These are phyloP conservation scores for Chlorella ohadii DNA, from an alignment of 139 green algal species.

Conservation along the genomic window DNA sequence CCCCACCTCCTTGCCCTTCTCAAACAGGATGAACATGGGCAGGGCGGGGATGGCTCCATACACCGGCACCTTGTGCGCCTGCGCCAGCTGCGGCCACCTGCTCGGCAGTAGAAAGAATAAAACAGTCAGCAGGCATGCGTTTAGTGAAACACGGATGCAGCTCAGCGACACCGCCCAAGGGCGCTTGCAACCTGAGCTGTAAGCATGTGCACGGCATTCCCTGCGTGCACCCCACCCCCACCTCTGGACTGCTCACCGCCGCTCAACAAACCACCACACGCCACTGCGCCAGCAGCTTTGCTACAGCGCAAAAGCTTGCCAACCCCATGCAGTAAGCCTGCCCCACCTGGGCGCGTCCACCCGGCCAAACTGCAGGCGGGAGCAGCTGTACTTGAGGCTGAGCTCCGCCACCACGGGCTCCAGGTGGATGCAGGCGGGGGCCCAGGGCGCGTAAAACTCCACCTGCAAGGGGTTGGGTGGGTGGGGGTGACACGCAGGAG, in stretches of 20 bases:
- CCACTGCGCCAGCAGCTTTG: too few relatives aligned
- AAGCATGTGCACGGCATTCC: too few relatives aligned
- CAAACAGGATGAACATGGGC: conserved; percentile 70
- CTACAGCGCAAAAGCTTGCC: too few relatives aligned
- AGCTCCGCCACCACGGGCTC: conserved; percentile 61
- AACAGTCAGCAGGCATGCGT: background rate
- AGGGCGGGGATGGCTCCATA: conserved; percentile 46
- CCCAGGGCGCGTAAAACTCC: conserved; percentile 58
- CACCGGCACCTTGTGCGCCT: conserved; percentile 30
- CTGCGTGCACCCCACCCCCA: too few relatives aligned
- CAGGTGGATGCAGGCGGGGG: conserved; percentile 53
- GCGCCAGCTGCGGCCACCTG: conserved; percentile 52
- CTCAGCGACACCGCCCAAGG: too few relatives aligned
- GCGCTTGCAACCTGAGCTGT: too few relatives aligned
- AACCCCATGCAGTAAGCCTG: background rate
- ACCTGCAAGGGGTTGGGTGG: conserved; percentile 14
- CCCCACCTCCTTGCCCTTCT: conserved; percentile 56
- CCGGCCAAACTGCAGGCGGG: conserved; percentile 52
- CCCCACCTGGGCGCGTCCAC: conserved; percentile 44
- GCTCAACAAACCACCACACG: too few relatives aligned
- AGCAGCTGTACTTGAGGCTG: conserved; percentile 47
- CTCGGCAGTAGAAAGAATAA: too few relatives aligned
- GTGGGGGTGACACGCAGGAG: background rate
- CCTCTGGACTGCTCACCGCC: too few relatives aligned
- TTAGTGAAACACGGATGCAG: too few relatives aligned